Evolutionary conservation across 768 basidiomycete species (phyloP), one percentile per base, ranked within the genome.

Genomic region (Hygrophorus pudorinus): DNA sequence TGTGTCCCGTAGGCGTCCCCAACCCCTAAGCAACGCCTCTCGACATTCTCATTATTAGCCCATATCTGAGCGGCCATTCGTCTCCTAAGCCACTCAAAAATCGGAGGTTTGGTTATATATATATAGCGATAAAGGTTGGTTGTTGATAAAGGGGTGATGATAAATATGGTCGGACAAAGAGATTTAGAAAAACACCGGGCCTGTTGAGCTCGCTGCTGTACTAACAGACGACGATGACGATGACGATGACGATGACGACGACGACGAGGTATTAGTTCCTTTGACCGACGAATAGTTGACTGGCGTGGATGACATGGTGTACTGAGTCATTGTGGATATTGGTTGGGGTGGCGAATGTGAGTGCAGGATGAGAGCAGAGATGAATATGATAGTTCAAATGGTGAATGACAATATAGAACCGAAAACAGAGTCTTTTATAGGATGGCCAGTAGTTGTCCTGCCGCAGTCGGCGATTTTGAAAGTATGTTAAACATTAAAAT

Each of bases 131-230:
- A 24, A 24, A 7, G 7, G 7, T 31, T 37, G 33, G 9, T 34
- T 34, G 33, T 3, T 48, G 48, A 42, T 31, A 34, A 43, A 39
- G 51, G 42, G 41, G 44, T 49, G 41, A n/a, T 33, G 53, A 46
- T 29, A 24, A 12, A n/a, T 10, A 5, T 6, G 30, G 28, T 3
- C n/a, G 20, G 24, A 13, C 24, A 10, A n/a, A 34, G 18, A 44
- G 41, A 52, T 62, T 67, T 59, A 81, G 65, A 81, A 81, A 65
- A 81, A 79, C 29, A 76, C 71, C 38, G 79, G 67, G 35, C 71
- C 78, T 21, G 65, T 70, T 13, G 67, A 59, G 32, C 70, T 65
- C 35, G 78, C 77, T 36, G 67, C 67, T 12, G 69, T 69, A 45
- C 69, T 69, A 44, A 80, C 17, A 8, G 33, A 24, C 2, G 43